Conservation (phyloP, 2,329 filamentous ascomycete genomes). For the Elsinoe arachidis region DNA sequence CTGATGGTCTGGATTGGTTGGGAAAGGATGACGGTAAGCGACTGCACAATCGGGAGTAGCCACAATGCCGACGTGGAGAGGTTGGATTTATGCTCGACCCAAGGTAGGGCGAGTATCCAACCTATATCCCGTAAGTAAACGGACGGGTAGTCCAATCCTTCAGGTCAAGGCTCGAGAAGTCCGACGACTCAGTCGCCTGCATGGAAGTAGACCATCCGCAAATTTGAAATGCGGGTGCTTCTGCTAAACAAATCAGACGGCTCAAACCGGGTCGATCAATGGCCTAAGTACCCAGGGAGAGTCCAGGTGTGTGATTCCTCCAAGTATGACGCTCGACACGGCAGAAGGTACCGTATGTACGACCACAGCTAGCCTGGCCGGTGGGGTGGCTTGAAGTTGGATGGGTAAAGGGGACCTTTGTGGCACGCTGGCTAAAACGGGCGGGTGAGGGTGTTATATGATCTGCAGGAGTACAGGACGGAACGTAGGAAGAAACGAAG, state of each 20-base stretch:
- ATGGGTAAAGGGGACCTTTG: background rate
- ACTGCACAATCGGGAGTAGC: constrained; percentile 17
- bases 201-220: background rate
- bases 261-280: constrained; percentile 9
- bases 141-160: background rate
- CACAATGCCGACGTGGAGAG: constrained; percentile 13
- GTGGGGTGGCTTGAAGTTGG: background rate
- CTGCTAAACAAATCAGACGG: background rate
- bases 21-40: constrained; percentile 15
- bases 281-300: constrained; percentile 3
- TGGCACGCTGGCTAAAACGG: background rate
- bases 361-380: background rate
- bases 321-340: constrained; percentile 9
- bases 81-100: background rate
- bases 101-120: background rate
- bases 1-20: constrained; percentile 14
- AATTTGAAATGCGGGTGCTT: background rate
- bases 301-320: constrained; percentile 4
- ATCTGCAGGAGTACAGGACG: background rate
- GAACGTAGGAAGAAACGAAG: background rate
- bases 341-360: background rate
- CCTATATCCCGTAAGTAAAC: background rate
- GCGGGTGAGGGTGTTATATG: background rate
- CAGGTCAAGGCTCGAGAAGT: background rate
- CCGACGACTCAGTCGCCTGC: constrained; percentile 2